These are phyloP conservation scores for Penicillium janthinellum DNA, from an alignment of 2,329 filamentous ascomycete genomes.

Conservation along the genomic window DNA sequence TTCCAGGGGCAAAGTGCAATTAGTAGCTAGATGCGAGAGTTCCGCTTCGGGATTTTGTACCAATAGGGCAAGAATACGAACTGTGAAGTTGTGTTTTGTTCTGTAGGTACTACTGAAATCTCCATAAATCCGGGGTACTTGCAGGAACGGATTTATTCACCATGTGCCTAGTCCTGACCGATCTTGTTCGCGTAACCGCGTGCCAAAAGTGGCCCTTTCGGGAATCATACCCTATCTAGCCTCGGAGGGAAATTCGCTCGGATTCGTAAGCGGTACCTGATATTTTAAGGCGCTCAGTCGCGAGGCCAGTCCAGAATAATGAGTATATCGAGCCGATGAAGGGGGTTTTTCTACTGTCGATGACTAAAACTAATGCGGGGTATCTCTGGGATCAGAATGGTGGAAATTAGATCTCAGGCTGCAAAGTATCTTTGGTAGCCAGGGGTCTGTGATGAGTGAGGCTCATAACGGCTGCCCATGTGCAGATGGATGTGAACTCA, in stretches of 20 bases:
- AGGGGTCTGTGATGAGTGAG: too few relatives aligned
- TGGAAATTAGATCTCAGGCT: background rate
- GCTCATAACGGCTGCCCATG: too few relatives aligned
- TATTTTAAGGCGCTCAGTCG: background rate
- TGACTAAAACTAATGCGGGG: background rate
- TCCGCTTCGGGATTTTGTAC: background rate
- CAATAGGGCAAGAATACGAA: background rate
- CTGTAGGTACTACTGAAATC: background rate
- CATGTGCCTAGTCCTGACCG: background rate
- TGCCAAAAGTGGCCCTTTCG: background rate
- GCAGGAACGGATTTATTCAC: background rate
- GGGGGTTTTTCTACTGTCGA: background rate
- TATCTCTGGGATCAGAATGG: too few relatives aligned
- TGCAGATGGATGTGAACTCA: too few relatives aligned
- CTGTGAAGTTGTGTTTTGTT: background rate
- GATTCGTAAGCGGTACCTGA: background rate
- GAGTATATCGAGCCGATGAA: background rate
- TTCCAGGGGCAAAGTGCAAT: too few relatives aligned
- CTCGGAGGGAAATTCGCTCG: background rate
- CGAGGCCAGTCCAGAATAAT: background rate
- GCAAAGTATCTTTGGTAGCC: background rate
- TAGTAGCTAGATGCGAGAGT: too few relatives aligned
- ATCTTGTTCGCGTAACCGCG: background rate
- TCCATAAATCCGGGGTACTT: background rate
- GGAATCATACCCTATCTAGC: background rate